phyloP scores from a whole-genome alignment of 208 protist genomes.

The Trypanosomatidae sp. region DNA sequence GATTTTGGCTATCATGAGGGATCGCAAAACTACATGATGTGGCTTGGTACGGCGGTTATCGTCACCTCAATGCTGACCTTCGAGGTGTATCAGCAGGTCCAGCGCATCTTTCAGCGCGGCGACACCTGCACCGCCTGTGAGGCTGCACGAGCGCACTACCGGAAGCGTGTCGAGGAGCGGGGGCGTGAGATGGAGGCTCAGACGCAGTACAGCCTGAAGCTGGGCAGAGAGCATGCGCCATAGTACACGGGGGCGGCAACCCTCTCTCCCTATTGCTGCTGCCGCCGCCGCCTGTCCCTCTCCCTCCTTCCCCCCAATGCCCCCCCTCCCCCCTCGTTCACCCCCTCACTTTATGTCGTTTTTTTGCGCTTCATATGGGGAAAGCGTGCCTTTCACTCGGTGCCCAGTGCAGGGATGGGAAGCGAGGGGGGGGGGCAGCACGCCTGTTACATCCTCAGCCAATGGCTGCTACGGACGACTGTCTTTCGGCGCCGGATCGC shows the following conservation, averaged over 20 bases:
- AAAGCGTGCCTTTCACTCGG: background rate
- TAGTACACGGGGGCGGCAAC: background rate
- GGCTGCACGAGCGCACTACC: conserved; percentile 78
- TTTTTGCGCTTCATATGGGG: background rate
- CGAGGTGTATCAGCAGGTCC: conserved; percentile 71
- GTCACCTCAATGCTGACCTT: conserved; percentile 44
- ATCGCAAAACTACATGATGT: conserved; percentile 88
- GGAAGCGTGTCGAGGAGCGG: conserved; percentile 61
- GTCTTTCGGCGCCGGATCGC: background rate
- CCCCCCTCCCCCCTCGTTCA: background rate
- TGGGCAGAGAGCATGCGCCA: background rate
- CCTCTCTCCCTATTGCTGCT: background rate
- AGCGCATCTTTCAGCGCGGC: conserved; percentile 62
- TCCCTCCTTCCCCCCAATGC: background rate
- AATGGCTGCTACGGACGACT: too few relatives aligned
- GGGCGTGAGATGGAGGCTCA: conserved; percentile 46
- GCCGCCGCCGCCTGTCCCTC: background rate
- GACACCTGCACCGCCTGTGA: conserved; percentile 88
- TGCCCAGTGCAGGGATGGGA: background rate
- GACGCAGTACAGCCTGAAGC: conserved; percentile 8
- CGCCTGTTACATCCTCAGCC: background rate
- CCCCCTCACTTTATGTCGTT: background rate
- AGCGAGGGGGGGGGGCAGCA: background rate
- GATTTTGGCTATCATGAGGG: conserved; percentile 88
- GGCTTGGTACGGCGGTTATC: conserved; percentile 44